Evolutionary conservation across 2,329 filamentous ascomycete genomes (phyloP), one percentile per base, ranked within the genome.

Genomic region (Verticillium isaacii): DNA sequence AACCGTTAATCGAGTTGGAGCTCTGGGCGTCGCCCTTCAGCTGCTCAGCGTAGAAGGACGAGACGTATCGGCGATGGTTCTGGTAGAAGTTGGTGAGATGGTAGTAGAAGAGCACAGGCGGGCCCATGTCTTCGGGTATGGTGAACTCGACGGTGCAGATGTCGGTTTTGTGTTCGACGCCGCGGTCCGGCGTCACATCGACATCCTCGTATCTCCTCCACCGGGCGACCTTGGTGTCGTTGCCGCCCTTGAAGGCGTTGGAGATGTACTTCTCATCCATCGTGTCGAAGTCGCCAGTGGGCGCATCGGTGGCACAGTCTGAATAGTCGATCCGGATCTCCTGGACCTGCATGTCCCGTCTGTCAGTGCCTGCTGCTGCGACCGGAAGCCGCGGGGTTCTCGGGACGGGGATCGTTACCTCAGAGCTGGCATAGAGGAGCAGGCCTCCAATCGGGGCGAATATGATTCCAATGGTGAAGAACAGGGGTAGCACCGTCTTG

Each of bases 11-110:
- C 2, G 85, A 83, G 39, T 68, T 68, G 62, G 82, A 84, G 36
- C 80, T 79, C 19, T 90, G 83, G 12, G 82, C 82, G 6, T 87
- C 80, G 56, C 93, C 95, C 67, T 89, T 78, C 60, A 99, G 82
- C 76, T 99, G 95, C 59, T 91, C 82, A 62, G 89, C 84, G 71
- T 93, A 90, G 70, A 96, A 90, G 1, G 92, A 96, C 72, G 92
- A 91, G 64, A 97, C 95, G 69, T 99, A 99, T 75, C 94, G 89
- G 67, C 95, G 90, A 74, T 99, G 95, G 74, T 99, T 99, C 77
- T 99, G 95, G 80, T 98, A 98, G 79, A 99, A 99, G 78, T 98
- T 97, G 62, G 92, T 94, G 65, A 99, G 87, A 68, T 90, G 90
- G 77, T 99, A 99, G 80, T 97, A 99, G 76, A 98, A 87, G 64